Base-by-base conservation (phyloP, 2,329 filamentous ascomycete genomes). In the Fusarium sp. region DNA sequence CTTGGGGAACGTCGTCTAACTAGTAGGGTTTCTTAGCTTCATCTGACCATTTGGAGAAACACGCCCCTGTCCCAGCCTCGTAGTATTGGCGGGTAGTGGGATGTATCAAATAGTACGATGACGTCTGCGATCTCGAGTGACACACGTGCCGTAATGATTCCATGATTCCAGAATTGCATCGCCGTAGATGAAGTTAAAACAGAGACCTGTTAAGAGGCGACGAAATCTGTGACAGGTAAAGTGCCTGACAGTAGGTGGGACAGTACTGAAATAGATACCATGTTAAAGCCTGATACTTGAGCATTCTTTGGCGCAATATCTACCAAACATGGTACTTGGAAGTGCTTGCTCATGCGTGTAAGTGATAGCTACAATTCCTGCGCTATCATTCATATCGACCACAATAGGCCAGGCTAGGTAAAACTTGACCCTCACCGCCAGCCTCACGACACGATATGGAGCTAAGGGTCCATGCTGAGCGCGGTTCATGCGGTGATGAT, bases 401-500 rank as follows among this genome's bases (percentile, higher is more conserved):
- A 9, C n/a, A 34, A 43, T 46, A 43, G 34, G 30, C n/a, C 41
- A 45, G 30, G 18, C 21, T 40, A 57, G 53, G 45, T 43, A 28
- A 46, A 27, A 23, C n/a, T 34, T 16, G 28, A 27, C 55, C 37
- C 47, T 67, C 57, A 67, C 57, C 57, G 53, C 54, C 63, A 59
- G 59, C 65, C 53, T 50, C 42, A 41, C 40, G 45, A 18, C 20
- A 42, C 7, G 4, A 48, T 16, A 27, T 42, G 18, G 49, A 66
- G 63, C 20, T 37, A 55, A 54, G 55, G 48, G 54, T 60, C 64
- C 46, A 28, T 20, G 43, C 23, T 51, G 46, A 45, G 49, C 13
- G 5, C 51, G 46, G 66, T 57, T 55, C 34, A 69, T 59, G 58
- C 50, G 53, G 43, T 40, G 42, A 68, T 47, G 48, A 63, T 46